These are phyloP conservation scores for Russula sp. DNA, from an alignment of 768 basidiomycete genomes.

Conservation along the genomic window DNA sequence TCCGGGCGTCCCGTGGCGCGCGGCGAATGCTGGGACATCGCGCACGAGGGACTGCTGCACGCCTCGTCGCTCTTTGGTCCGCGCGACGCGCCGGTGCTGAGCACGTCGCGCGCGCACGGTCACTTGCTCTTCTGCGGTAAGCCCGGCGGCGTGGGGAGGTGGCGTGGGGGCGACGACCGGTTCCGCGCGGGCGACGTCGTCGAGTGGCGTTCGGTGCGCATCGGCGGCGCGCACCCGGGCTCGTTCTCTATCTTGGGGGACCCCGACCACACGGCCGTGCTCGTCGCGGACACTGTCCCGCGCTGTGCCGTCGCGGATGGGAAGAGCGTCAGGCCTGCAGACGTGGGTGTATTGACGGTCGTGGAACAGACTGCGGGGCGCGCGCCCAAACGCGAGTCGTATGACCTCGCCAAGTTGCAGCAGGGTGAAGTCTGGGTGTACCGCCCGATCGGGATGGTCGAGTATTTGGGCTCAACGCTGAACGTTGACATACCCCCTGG, in stretches of 20 bases:
- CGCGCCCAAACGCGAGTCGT: slow-evolving; percentile 35
- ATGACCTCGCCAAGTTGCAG: slow-evolving; percentile 38
- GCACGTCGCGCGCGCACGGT: slow-evolving; percentile 45
- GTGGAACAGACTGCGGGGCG: slow-evolving; percentile 45
- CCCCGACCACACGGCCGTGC: slow-evolving; percentile 50
- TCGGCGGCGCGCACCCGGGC: slow-evolving; percentile 10
- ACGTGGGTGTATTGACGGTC: slow-evolving; percentile 41
- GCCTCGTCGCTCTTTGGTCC: slow-evolving; percentile 34
- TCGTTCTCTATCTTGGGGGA: slow-evolving; percentile 35
- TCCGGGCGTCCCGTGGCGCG: slow-evolving; percentile 40
- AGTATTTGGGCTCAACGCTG: slow-evolving; percentile 26
- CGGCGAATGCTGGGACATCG: slow-evolving; percentile 55
- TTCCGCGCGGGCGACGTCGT: slow-evolving; percentile 49
- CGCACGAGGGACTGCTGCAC: slow-evolving; percentile 41
- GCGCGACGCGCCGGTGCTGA: slow-evolving; percentile 40
- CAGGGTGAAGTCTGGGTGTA: slow-evolving; percentile 54
- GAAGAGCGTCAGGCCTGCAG: slow-evolving; percentile 30
- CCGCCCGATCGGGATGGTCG: slow-evolving; percentile 40
- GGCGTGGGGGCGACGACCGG: slow-evolving; percentile 46
- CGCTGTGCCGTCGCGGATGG: slow-evolving; percentile 30
- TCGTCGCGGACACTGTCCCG: slow-evolving; percentile 36
- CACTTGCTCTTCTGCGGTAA: slow-evolving; percentile 43
- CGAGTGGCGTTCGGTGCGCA: slow-evolving; percentile 39
- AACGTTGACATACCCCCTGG: slow-evolving; percentile 14
- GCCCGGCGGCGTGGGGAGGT: slow-evolving; percentile 34